Base-by-base conservation (phyloP, 208 protist species). In the Trypanosoma caninum region DNA sequence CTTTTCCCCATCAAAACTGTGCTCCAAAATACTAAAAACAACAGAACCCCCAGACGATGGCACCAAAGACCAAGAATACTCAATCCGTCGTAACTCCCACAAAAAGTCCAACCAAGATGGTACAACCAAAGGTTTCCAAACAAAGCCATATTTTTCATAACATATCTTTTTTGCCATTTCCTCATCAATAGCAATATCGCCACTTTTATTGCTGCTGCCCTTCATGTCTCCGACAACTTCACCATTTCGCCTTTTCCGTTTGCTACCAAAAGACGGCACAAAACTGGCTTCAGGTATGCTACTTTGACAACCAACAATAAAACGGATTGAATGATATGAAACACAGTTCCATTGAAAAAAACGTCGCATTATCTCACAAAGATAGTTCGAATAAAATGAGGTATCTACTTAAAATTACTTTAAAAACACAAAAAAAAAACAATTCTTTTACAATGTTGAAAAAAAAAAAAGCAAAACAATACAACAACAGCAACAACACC, bases 101-200 rank as follows among this genome's bases (percentile, higher is more conserved):
- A 82, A 47, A 77, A 93, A 93, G 40, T 89, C 64, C 33, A 59
- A 74, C 86, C 86, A 93, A 3, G 55, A 66, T n/a, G 68, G 34
- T 59, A 89, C 66, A 52, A 78, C 72, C 34, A 81, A 27, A 28
- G 86, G 86, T 40, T 81, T 84, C 33, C 84, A 72, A 20, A 89
- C 42, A 76, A 89, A 93, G 3, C 75, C 86, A 62, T 93, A 89
- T 2, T 72, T 69, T 35, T 87, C 80, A 59, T 78, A 81, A 30
- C 86, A 93, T 3, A 66, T 51, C 18, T 51, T 69, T 44, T 83
- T 84, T 2, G 83, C 76, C 3, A 84, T 74, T 13, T 74, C 74
- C 18, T 90, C 83, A 22, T 48, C 51, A 8, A 51, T 41, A 8
- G 47, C 35, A 10, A 31, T 16, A n/a, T 13, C 31, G 9, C 34